Evolutionary conservation across 2,329 filamentous ascomycete species (phyloP), one percentile per base, ranked within the genome.

Genomic region (Xylaria sp.): DNA sequence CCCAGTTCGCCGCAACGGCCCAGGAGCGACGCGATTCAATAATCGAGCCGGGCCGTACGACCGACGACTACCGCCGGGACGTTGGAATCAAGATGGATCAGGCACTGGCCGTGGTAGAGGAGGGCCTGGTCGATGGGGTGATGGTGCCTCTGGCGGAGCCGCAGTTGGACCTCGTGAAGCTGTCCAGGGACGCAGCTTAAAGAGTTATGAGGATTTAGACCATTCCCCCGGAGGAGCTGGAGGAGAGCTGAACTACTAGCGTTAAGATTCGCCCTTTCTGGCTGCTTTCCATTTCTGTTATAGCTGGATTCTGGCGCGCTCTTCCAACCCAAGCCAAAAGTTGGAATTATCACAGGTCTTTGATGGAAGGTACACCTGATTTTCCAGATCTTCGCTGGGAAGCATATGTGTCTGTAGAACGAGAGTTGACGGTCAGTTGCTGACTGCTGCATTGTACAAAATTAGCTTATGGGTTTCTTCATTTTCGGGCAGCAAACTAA

Each of bases 191-290:
- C 89, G 96, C 66, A 97, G 93, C 70, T 83, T 99, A 73, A 97
- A 97, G 87, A 98, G 94, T 80, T 99, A 99, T 79, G 97, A 99
- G 81, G 96, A 99, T 79, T 85, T 99, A 28, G 96, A 99, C 82
- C 95, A 97, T 55, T 91, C 92, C 67, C 90, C 90, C 46, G 89
- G 90, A 15, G 86, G 88, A 44, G 93, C 91, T 50, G 90, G 91
- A 50, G 92, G 93, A 34, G 95, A 98, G 82, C 84, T 98, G 76
- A 97, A 98, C 81, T 98, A 98, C 79, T 98, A 87, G 46, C 4
- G 37, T 55, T 15, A 31, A 25, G 15, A 20, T 63, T 23, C 37
- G 4, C 31, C 13, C 37, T 4, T 60, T 59, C 28, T 28, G 28
- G 28, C 28, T 37, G 51, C 52, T 55, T 59, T 57, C 37, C 25